Evolutionary conservation across 2,329 filamentous ascomycete species (phyloP).

Genomic region (Diaporthe sp.): DNA sequence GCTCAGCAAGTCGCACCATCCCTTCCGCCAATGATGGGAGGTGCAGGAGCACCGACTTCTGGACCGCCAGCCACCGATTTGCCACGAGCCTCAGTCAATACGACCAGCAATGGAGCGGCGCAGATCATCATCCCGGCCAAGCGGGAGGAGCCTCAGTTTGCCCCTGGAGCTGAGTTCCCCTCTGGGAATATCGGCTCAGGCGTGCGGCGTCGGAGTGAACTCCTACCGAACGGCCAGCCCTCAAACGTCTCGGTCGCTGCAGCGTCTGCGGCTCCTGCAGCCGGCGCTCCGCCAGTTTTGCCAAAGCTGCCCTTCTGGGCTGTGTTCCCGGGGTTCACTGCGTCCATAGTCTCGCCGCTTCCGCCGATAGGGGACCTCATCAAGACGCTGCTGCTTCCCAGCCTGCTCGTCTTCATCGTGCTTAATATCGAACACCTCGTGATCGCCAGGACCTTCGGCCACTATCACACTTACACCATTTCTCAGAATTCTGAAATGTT

Average conservation of each 20-base stretch:
- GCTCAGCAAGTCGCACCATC: constrained; percentile 14
- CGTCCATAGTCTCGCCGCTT: constrained; percentile 10
- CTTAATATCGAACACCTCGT: constrained; percentile 33
- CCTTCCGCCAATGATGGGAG: not conserved
- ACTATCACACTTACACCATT: constrained; percentile 23
- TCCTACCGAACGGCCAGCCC: constrained; percentile 1
- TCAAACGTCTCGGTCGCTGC: constrained; percentile 5
- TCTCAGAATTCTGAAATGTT: constrained; percentile 32
- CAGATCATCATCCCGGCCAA: constrained; percentile 26
- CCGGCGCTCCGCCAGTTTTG: not conserved
- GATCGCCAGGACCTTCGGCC: constrained; percentile 27
- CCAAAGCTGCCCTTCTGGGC: constrained; percentile 33
- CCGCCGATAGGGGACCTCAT: not conserved
- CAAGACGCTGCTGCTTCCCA: constrained; percentile 26
- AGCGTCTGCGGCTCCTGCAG: not conserved
- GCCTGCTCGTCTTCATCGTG: constrained; percentile 30
- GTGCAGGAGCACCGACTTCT: not conserved
- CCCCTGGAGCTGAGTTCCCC: not conserved
- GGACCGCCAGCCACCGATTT: not conserved
- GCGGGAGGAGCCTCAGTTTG: not conserved
- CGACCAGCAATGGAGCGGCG: not conserved
- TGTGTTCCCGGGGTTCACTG: constrained; percentile 15
- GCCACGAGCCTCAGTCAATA: constrained; percentile 8
- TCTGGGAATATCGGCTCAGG: not conserved
- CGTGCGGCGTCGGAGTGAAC: not conserved